Base-by-base conservation (phyloP, 108 stramenopile genomes). In the Epithemia pelagica region DNA sequence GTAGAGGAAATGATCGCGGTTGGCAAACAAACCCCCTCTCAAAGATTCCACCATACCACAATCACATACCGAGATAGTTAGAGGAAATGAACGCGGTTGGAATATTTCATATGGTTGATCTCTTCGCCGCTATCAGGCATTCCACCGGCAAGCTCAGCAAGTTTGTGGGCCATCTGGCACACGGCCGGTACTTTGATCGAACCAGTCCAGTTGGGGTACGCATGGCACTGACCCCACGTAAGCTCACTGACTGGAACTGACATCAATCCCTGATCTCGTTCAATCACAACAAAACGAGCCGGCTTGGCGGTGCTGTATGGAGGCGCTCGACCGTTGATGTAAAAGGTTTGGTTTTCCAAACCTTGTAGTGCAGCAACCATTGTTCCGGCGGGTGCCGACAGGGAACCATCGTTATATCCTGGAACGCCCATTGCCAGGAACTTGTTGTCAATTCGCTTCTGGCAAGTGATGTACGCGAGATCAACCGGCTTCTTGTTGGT, bases 381-480 rank as follows among this genome's bases (percentile, higher is more conserved):
- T 19, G 82, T 82, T 31, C 85, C 85, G 22, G 74, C 64, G 22
- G 85, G 85, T 28, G 79, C 71, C 10, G 37, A 46, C 37, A 46
- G 37, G 10, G 37, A 46, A 10, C 37, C 37, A 46, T 46, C 37
- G 10, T 46, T 15, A 15, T 46, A 46, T 15, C 37, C 37, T 46
- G 5, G 10, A 10, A 46, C 15, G 37, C 37, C 74, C 59, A 68
- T 52, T 2, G 78, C 59, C 28, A 86, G 72, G 27, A 86, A 75
- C 52, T 82, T 86, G 5, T 77, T 86, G 28, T 74, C 73, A 68
- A 86, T 86, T 2, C 85, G 74, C 71, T 86, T 86, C 60, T 86
- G 85, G 28, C 76, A 77, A 18, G 82, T 81, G 71, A 82, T 63
- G 66, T 82, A 86, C 25, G 82, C 60, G 26, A 86, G 61, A 32